phyloP scores from a whole-genome alignment of 495 filamentous ascomycete species.

The Paragyromitra xinjiangensis region DNA sequence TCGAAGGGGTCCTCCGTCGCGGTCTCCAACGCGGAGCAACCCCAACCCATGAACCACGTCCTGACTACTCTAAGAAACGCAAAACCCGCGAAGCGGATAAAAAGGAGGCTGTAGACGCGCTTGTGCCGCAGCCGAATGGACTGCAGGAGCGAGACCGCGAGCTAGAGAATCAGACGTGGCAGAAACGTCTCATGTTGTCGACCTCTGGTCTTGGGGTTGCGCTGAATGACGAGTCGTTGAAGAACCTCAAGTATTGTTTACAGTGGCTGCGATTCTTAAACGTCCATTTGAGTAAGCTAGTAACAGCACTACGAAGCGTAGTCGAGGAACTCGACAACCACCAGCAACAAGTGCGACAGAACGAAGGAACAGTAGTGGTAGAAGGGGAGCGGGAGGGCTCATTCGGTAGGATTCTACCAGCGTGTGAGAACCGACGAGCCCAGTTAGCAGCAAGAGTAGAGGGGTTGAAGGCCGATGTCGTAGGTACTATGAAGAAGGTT shows the following conservation, averaged over 20 bases:
- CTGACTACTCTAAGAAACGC: slow-evolving; percentile 66
- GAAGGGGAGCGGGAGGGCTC: neutral
- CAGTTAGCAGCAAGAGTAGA: slow-evolving; percentile 62
- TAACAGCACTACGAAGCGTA: slow-evolving; percentile 72
- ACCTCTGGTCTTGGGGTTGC: slow-evolving; percentile 86
- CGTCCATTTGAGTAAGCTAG: slow-evolving; percentile 73
- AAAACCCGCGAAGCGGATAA: slow-evolving; percentile 56
- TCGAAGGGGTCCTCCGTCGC: slow-evolving; percentile 82
- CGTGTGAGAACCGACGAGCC: slow-evolving; percentile 56
- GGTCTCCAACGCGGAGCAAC: slow-evolving; percentile 58
- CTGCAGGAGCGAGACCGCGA: neutral
- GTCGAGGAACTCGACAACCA: slow-evolving; percentile 78
- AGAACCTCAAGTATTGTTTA: slow-evolving; percentile 79
- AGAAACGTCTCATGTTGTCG: slow-evolving; percentile 78
- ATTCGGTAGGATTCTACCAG: slow-evolving; percentile 41
- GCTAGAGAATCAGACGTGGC: slow-evolving; percentile 66
- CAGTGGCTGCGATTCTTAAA: slow-evolving; percentile 79
- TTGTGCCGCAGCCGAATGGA: neutral
- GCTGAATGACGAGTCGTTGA: slow-evolving; percentile 83
- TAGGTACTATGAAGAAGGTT: slow-evolving; percentile 77
- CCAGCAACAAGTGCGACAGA: slow-evolving; percentile 8
- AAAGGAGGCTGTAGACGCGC: slow-evolving; percentile 52
- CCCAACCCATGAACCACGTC: slow-evolving; percentile 54
- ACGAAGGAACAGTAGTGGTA: neutral
- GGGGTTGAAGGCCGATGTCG: slow-evolving; percentile 74